phyloP scores from a whole-genome alignment of 768 basidiomycete species.

The Tricholoma hemisulphureum region DNA sequence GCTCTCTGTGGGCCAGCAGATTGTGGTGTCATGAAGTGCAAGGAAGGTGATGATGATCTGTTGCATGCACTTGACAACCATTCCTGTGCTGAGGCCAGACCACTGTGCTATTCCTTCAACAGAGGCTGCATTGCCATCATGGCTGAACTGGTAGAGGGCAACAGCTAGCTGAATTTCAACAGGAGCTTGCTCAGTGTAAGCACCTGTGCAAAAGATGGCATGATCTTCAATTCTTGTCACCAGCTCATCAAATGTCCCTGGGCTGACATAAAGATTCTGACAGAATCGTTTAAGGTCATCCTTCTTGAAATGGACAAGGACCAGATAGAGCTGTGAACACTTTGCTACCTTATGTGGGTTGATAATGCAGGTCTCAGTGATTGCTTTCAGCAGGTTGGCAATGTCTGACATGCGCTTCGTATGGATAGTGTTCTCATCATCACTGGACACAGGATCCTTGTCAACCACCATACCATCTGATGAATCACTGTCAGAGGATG shows the following conservation, averaged over 20 bases:
- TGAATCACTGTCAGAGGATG: neutral
- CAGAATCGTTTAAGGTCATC: too few species aligned
- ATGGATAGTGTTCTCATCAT: neutral
- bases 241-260: constrained; percentile 21
- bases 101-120: constrained; percentile 32
- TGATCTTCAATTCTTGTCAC: neutral
- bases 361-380: constrained; percentile 10
- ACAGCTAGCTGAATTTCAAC: constrained; percentile 33
- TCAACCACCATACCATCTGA: neutral
- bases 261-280: constrained; percentile 27
- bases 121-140: constrained; percentile 37
- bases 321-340: too few species aligned
- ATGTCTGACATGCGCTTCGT: neutral
- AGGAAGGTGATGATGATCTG: constrained; percentile 33
- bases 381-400: constrained; percentile 10
- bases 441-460: neutral
- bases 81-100: constrained; percentile 36
- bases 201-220: neutral
- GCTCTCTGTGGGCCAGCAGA: constrained; percentile 25
- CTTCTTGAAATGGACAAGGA: too few species aligned
- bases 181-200: neutral
- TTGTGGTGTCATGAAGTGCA: constrained; percentile 18
- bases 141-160: too few species aligned
- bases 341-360: constrained; percentile 14
- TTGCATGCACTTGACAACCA: constrained; percentile 15